A percentile compares a stretch with the other conserved stretches of the same genome.
phyloP scores from a whole-genome alignment of 2,329 filamentous ascomycete genomes.

The Zopfia rhizophila region DNA sequence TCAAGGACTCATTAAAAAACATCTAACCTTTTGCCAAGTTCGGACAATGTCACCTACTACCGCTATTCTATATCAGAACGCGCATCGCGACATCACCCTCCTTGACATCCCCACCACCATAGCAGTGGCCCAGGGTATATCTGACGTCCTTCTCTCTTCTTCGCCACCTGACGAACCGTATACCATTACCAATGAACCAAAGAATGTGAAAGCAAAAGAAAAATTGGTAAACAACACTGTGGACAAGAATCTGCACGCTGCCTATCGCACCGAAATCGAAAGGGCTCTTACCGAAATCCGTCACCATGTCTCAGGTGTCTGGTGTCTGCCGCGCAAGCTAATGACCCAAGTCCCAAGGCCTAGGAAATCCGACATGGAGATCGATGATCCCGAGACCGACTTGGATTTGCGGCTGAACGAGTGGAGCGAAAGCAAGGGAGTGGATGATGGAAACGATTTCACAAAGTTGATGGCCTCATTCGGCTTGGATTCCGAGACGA shows the following conservation, averaged over 20 bases:
- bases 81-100: constrained; percentile 63
- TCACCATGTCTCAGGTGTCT: constrained; percentile 33
- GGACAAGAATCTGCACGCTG: constrained; percentile 44
- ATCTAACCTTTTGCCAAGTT: too few species aligned
- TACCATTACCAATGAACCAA: constrained; percentile 65
- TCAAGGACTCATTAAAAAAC: too few species aligned
- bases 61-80: constrained; percentile 65
- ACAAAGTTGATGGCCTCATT: constrained; percentile 49
- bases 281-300: constrained; percentile 51
- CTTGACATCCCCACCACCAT: constrained; percentile 78
- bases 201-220: constrained; percentile 56
- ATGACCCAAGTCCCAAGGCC: constrained; percentile 27
- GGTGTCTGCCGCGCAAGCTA: constrained; percentile 39
- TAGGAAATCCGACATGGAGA: constrained; percentile 27
- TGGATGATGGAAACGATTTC: constrained; percentile 40
- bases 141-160: constrained; percentile 59
- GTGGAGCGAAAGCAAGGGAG: constrained; percentile 41
- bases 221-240: constrained; percentile 48
- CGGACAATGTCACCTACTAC: too few species aligned
- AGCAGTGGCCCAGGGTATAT: constrained; percentile 69
- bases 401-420: constrained; percentile 40
- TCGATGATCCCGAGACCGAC: constrained; percentile 39
- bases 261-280: constrained; percentile 52
- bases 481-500: constrained; percentile 30
- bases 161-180: constrained; percentile 60